A percentile compares a stretch with the other conserved stretches of the same genome.
Conservation (phyloP, 2,329 filamentous ascomycete species). For the Ceratocystis cacaofunesta region DNA sequence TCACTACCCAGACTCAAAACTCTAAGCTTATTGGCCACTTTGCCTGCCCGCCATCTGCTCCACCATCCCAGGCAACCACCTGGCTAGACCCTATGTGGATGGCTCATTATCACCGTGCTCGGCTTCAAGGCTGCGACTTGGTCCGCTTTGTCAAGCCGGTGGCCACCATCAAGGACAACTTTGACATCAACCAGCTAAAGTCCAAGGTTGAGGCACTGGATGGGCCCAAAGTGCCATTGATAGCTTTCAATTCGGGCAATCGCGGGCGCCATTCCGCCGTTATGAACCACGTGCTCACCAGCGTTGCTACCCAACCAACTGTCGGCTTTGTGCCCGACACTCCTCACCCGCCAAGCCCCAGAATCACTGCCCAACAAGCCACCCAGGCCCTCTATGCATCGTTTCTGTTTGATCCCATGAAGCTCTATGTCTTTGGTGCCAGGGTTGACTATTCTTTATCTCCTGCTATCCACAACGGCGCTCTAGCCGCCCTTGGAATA, state of each 20-base stretch:
- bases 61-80: conserved; percentile 20
- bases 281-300: conserved; percentile 44
- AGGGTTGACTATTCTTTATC: conserved; percentile 59
- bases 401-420: conserved; percentile 53
- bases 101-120: conserved; percentile 43
- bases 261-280: conserved; percentile 49
- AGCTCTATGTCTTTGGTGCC: conserved; percentile 60
- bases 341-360: conserved; percentile 15
- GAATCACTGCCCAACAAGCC: conserved; percentile 46
- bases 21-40: conserved; percentile 49
- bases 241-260: conserved; percentile 50
- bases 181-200: conserved; percentile 42
- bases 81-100: conserved; percentile 45
- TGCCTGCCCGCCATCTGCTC: conserved; percentile 20
- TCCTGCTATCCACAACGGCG: conserved; percentile 63
- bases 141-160: conserved; percentile 47
- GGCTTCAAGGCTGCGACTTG: conserved; percentile 43
- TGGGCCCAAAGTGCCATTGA: conserved; percentile 36
- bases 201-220: conserved; percentile 32
- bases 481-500: conserved; percentile 51
- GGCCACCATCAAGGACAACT: conserved; percentile 44
- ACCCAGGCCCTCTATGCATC: conserved; percentile 51
- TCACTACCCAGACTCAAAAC: conserved; percentile 37
- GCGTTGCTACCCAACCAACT: conserved; percentile 13
- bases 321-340: conserved; percentile 23